Percentiles rank a stretch among this genome's conserved stretches.
These are phyloP conservation scores for Boeremia lycopersici DNA, from an alignment of 2,329 filamentous ascomycete genomes.

Conservation along the genomic window DNA sequence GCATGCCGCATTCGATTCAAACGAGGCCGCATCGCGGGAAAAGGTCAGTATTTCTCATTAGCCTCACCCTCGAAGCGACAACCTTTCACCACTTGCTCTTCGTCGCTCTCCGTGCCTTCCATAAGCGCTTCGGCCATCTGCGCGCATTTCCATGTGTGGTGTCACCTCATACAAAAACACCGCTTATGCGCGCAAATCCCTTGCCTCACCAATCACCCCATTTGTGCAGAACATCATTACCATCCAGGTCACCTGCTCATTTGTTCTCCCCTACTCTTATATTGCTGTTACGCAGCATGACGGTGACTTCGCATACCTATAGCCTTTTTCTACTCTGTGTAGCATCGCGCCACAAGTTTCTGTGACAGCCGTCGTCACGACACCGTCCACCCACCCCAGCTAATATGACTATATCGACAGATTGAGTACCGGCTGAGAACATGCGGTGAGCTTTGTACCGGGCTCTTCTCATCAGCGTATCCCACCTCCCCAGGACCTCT, in stretches of 20 bases:
- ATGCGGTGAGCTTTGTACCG: constrained; percentile 78
- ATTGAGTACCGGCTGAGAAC: constrained; percentile 75
- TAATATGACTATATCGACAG: constrained; percentile 50
- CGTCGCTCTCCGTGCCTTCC: not conserved
- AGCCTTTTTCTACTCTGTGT: not conserved
- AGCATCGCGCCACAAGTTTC: not conserved
- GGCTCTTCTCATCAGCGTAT: constrained; percentile 76
- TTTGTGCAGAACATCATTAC: constrained; percentile 7
- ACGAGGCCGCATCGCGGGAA: constrained; percentile 63
- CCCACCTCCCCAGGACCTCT: constrained; percentile 50
- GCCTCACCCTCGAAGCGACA: not conserved
- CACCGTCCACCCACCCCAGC: not conserved
- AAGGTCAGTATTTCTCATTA: constrained; percentile 57
- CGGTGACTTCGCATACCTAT: not conserved
- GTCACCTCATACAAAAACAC: constrained; percentile 14
- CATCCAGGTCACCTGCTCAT: not conserved
- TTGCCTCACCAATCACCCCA: constrained; percentile 13
- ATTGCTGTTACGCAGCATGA: constrained; percentile 5
- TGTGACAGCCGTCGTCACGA: not conserved
- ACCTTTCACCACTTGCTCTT: not conserved
- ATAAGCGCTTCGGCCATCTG: not conserved
- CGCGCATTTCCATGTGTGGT: constrained; percentile 20
- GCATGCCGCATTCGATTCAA: constrained; percentile 62
- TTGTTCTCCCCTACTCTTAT: not conserved
- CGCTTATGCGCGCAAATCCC: constrained; percentile 14